Base-by-base conservation (phyloP, 768 basidiomycete genomes). In the Infundibulicybe gibba region DNA sequence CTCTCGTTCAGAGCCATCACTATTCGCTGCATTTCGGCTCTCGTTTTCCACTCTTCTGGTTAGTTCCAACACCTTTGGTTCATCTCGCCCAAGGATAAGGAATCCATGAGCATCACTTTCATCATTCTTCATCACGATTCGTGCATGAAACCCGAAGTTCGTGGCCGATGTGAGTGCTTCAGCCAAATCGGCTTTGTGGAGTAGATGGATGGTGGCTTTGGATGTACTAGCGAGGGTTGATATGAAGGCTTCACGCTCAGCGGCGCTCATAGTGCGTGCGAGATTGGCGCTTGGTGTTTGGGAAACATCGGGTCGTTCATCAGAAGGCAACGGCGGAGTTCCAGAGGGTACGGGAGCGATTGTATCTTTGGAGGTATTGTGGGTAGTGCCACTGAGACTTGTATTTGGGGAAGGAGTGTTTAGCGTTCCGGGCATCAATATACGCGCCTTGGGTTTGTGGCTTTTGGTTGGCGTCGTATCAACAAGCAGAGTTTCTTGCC, bases 371-470 rank as follows among this genome's bases (percentile, higher is more conserved):
- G 57, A 46, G 6, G 60, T 20, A 32, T 41, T 21, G 4, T 19
- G 35, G 35, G 14, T 38, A 6, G 35, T n/a, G 35, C 35, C 35
- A 38, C 33, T 42, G 48, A 25, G n/a, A 52, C 51, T 31, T 37
- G 34, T 38, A 53, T 64, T 40, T 58, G 72, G 63, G 17, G 77
- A 72, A 14, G 81, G 79, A 0, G 79, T 70, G 39, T 58, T 56
- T 11, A 83, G 65, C 2, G 81, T 75, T 40, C 82, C 74, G 2
- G 82, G 82, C 82, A 84, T 84, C 47, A 47, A 8, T 25, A 25
- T 25, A 25, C 25, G 25, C 25, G 25, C 25, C 25, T 62, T 52
- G 39, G 54, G 50, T 56, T 57, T 54, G 55, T 56, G 54, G 45
- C 45, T 48, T 54, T 62, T 55, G 49, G 45, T 32, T 55, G 60